phyloP scores from a whole-genome alignment of 208 protist genomes.

The Trypanosoma scelopori region DNA sequence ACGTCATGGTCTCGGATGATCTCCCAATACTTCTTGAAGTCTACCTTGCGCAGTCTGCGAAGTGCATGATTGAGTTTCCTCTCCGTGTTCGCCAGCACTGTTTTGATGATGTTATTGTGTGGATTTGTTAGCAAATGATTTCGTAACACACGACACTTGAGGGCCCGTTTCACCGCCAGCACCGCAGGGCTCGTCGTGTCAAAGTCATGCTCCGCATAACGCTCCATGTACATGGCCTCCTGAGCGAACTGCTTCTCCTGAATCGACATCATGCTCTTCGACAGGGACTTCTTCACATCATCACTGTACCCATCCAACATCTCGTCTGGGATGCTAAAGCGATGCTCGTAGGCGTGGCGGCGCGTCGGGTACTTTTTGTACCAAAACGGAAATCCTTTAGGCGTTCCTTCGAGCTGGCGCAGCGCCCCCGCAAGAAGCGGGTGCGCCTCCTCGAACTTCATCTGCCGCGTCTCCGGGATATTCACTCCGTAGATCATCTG shows the following conservation, averaged over 20 bases:
- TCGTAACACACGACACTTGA: slow-evolving; percentile 82
- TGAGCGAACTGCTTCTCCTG: slow-evolving; percentile 88
- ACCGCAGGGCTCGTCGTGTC: slow-evolving; percentile 87
- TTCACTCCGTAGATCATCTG: slow-evolving; percentile 89
- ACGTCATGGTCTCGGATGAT: slow-evolving; percentile 92
- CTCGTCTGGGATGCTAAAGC: slow-evolving; percentile 86
- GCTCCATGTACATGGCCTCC: slow-evolving; percentile 92
- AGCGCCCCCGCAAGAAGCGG: slow-evolving; percentile 80
- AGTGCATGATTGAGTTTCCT: slow-evolving; percentile 75
- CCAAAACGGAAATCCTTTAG: slow-evolving; percentile 91
- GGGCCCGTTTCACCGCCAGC: slow-evolving; percentile 77
- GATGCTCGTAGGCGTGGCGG: slow-evolving; percentile 87
- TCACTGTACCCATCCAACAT: slow-evolving; percentile 91
- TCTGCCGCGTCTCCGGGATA: slow-evolving; percentile 72
- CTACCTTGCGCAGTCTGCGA: slow-evolving; percentile 83
- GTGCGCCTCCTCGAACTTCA: slow-evolving; percentile 84
- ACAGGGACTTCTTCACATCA: slow-evolving; percentile 73
- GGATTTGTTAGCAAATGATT: slow-evolving; percentile 92
- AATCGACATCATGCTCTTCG: slow-evolving; percentile 82
- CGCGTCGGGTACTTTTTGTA: slow-evolving; percentile 93
- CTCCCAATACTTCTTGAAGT: slow-evolving; percentile 92
- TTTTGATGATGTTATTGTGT: slow-evolving; percentile 92
- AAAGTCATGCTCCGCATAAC: slow-evolving; percentile 90
- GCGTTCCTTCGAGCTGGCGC: slow-evolving; percentile 70
- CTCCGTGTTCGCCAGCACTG: slow-evolving; percentile 74